Conservation (phyloP, 331 rosid genomes). For the Ulmus americana region DNA sequence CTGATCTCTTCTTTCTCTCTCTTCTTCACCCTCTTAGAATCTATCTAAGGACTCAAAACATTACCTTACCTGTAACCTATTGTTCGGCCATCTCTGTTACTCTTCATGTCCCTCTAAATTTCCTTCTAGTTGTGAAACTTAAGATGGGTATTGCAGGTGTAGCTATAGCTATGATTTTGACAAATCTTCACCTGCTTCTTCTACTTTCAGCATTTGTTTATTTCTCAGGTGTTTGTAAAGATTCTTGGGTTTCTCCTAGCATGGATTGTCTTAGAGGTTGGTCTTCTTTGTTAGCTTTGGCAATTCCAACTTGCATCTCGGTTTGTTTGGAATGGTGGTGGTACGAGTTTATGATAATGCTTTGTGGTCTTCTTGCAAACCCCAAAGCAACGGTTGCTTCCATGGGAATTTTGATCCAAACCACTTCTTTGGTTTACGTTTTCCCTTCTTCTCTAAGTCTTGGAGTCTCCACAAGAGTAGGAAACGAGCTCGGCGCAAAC, state of each 20-base stretch:
- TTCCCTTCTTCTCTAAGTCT: slow-evolving; percentile 83
- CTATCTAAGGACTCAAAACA: slow-evolving; percentile 68
- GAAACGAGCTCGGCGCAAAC: slow-evolving; percentile 75
- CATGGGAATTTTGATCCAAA: slow-evolving; percentile 88
- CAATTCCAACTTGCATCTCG: slow-evolving; percentile 76
- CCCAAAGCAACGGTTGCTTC: slow-evolving; percentile 86
- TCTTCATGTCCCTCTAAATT: slow-evolving; percentile 77
- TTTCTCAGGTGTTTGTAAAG: slow-evolving; percentile 64
- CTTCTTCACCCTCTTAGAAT: slow-evolving; percentile 85
- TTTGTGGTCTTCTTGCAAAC: slow-evolving; percentile 67
- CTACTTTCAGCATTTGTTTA: slow-evolving; percentile 50
- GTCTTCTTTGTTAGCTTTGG: slow-evolving; percentile 61
- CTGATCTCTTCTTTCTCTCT: slow-evolving; percentile 77
- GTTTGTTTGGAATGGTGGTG: slow-evolving; percentile 99
- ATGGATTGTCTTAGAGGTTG: slow-evolving; percentile 69
- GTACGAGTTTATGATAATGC: slow-evolving; percentile 85
- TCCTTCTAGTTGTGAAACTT: slow-evolving; percentile 53
- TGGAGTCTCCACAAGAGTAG: slow-evolving; percentile 77
- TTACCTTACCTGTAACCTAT: slow-evolving; percentile 67
- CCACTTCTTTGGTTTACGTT: slow-evolving; percentile 74
- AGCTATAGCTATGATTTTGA: slow-evolving; percentile 74
- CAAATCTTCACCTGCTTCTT: slow-evolving; percentile 59
- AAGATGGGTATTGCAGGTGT: slow-evolving; percentile 81
- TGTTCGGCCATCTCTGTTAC: slow-evolving; percentile 74
- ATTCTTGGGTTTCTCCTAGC: slow-evolving; percentile 76